Conservation (phyloP, 2,329 filamentous ascomycete species). For the Aureobasidium sp. region DNA sequence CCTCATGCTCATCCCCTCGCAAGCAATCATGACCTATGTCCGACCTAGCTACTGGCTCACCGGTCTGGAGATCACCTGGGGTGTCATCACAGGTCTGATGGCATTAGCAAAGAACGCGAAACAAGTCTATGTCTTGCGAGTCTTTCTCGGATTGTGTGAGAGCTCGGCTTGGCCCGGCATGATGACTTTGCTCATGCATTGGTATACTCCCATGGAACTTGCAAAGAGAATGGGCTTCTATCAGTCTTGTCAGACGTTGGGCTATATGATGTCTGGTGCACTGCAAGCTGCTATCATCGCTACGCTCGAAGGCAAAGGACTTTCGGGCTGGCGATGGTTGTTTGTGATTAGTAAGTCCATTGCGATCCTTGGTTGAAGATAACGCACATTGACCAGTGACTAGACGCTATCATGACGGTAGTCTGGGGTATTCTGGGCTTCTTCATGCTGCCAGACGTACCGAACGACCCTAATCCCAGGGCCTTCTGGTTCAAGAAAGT, state of each 20-base stretch:
- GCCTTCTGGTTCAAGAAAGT: conserved; percentile 42
- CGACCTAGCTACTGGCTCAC: conserved; percentile 30
- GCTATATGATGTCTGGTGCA: conserved; percentile 24
- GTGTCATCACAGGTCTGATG: conserved; percentile 25
- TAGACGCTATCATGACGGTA: conserved; percentile 31
- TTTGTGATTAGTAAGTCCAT: conserved; percentile 28
- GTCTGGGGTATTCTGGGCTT: conserved; percentile 30
- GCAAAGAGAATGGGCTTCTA: conserved; percentile 24
- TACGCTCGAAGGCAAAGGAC: conserved; percentile 28
- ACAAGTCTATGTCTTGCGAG: conserved; percentile 24
- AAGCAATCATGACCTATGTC: conserved; percentile 35
- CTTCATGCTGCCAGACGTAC: conserved; percentile 34
- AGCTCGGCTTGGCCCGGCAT: conserved; percentile 39
- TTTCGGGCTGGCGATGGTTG: conserved; percentile 33
- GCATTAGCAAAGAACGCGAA: conserved; percentile 26
- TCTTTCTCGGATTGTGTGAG: conserved; percentile 26
- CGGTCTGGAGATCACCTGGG: conserved; percentile 24
- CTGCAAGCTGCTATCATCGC: conserved; percentile 25
- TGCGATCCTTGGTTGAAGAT: background rate
- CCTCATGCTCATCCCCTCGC: conserved; percentile 35
- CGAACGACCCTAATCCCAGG: conserved; percentile 30
- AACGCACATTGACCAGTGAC: background rate
- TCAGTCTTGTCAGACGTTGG: conserved; percentile 23
- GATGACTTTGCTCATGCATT: conserved; percentile 36
- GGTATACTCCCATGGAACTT: conserved; percentile 22